Percentiles rank a stretch among this genome's conserved stretches.
Evolutionary conservation across 2,329 filamentous ascomycete species (phyloP).

Genomic region (Dothideomycetidae sp.): DNA sequence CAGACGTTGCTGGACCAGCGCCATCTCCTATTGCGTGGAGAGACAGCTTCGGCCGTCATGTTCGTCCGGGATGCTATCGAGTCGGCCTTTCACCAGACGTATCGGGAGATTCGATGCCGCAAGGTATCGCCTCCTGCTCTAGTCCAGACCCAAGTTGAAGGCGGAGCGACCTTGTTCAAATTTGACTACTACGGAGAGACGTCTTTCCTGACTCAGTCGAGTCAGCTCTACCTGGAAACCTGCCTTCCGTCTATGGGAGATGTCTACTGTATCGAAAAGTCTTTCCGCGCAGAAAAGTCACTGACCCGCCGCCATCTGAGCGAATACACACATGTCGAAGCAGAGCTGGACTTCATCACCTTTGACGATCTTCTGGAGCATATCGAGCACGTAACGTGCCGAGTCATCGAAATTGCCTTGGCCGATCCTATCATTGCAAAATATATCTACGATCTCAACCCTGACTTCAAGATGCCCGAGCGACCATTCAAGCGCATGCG

Average conservation of each 20-base stretch:
- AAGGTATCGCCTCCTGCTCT: conserved; percentile 83
- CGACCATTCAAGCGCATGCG: conserved; percentile 90
- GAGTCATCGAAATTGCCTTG: conserved; percentile 65
- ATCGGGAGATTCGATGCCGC: conserved; percentile 60
- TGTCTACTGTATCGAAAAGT: conserved; percentile 96
- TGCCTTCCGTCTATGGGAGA: conserved; percentile 80
- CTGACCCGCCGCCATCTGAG: conserved; percentile 86
- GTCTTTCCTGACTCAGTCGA: conserved; percentile 91
- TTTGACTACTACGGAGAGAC: conserved; percentile 81
- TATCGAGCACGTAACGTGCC: conserved; percentile 75
- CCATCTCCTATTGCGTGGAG: conserved; percentile 73
- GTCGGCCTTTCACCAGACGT: conserved; percentile 64
- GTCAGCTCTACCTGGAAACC: conserved; percentile 94
- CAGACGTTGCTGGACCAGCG: conserved; percentile 67
- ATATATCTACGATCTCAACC: conserved; percentile 78
- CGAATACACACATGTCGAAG: conserved; percentile 95
- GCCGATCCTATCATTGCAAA: conserved; percentile 57
- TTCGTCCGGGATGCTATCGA: conserved; percentile 72
- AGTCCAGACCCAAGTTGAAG: conserved; percentile 91
- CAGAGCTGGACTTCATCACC: conserved; percentile 87
- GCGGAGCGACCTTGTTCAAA: conserved; percentile 78
- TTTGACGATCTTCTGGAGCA: conserved; percentile 82
- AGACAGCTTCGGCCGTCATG: conserved; percentile 72
- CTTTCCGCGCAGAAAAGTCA: conserved; percentile 94
- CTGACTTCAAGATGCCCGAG: conserved; percentile 65